phyloP scores from a whole-genome alignment of 345 rosid species.

The Salix exigua region DNA sequence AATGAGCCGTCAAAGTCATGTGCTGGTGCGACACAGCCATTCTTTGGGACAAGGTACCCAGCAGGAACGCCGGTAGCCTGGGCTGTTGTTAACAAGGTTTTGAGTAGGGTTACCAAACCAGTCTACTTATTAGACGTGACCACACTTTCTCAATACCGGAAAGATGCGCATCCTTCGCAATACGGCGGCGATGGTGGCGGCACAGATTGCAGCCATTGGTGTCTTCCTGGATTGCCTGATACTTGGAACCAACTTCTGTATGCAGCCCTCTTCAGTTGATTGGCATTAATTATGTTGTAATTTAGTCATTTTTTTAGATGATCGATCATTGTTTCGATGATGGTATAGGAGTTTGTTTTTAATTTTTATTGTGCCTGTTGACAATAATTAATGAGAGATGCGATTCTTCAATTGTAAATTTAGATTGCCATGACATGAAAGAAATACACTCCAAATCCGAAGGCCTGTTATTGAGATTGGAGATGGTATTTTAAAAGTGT shows the following conservation, averaged over 20 bases:
- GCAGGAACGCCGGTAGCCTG: conserved; percentile 66
- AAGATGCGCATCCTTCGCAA: conserved; percentile 60
- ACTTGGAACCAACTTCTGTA: conserved; percentile 81
- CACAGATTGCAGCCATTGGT: conserved; percentile 89
- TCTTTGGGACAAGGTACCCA: conserved; percentile 55
- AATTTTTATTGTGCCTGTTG: conserved; percentile 2
- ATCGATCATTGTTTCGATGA: conserved; percentile 26
- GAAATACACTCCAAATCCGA: not conserved
- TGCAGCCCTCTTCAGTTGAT: conserved; percentile 43
- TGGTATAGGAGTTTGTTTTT: not conserved
- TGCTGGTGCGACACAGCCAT: conserved; percentile 56
- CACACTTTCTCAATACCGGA: conserved; percentile 29
- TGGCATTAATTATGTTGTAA: not conserved
- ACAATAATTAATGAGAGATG: conserved; percentile 20
- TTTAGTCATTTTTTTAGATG: not conserved
- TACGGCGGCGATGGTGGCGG: conserved; percentile 39
- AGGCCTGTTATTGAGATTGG: not conserved
- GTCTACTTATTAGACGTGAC: conserved; percentile 74
- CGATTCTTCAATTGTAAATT: conserved; percentile 23
- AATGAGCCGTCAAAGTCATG: conserved; percentile 56
- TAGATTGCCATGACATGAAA: conserved; percentile 4
- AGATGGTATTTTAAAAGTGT: not conserved
- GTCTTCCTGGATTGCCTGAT: conserved; percentile 94
- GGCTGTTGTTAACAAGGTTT: conserved; percentile 65
- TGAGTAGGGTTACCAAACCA: conserved; percentile 67